Percentiles rank a stretch among this genome's conserved stretches.
Conservation (phyloP, 1,139 yeast species). For the Lodderomyces pseudojiufengensis region DNA sequence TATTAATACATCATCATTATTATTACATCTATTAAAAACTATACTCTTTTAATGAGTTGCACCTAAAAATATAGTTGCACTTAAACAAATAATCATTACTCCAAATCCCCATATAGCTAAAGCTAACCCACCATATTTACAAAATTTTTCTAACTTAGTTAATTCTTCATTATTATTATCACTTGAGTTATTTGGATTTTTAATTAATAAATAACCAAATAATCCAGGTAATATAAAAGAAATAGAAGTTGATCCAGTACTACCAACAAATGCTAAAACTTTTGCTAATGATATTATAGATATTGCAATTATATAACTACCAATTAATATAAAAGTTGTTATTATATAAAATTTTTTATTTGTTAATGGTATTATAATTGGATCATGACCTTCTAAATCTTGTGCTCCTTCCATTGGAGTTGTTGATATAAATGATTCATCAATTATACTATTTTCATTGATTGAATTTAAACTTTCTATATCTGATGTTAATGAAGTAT, state of each 20-base stretch:
- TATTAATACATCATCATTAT: too few relatives aligned
- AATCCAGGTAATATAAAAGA: constrained; percentile 91
- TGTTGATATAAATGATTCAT: constrained; percentile 41
- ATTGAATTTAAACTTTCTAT: constrained; percentile 19
- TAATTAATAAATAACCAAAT: constrained; percentile 71
- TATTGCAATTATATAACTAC: constrained; percentile 72
- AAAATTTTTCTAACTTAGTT: constrained; percentile 35
- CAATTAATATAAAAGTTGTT: constrained; percentile 58
- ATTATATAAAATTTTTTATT: constrained; percentile 55
- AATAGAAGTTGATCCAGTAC: constrained; percentile 92
- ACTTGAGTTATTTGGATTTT: constrained; percentile 26
- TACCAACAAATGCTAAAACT: constrained; percentile 88
- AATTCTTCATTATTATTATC: constrained; percentile 21
- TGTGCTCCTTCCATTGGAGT: constrained; percentile 51
- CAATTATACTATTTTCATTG: constrained; percentile 16
- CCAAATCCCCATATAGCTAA: constrained; percentile 71
- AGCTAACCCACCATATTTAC: constrained; percentile 57
- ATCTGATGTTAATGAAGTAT: constrained; percentile 20
- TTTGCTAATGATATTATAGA: constrained; percentile 76
- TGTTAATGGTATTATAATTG: constrained; percentile 51
- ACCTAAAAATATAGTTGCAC: constrained; percentile 67
- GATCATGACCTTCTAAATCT: constrained; percentile 49
- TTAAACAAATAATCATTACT: constrained; percentile 76
- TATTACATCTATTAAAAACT: background rate
- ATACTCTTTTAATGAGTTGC: constrained; percentile 37